A percentile compares a stretch with the other conserved stretches of the same genome.
Conservation (phyloP, 805 yeast genomes). For the Wickerhamiella shivajii region DNA sequence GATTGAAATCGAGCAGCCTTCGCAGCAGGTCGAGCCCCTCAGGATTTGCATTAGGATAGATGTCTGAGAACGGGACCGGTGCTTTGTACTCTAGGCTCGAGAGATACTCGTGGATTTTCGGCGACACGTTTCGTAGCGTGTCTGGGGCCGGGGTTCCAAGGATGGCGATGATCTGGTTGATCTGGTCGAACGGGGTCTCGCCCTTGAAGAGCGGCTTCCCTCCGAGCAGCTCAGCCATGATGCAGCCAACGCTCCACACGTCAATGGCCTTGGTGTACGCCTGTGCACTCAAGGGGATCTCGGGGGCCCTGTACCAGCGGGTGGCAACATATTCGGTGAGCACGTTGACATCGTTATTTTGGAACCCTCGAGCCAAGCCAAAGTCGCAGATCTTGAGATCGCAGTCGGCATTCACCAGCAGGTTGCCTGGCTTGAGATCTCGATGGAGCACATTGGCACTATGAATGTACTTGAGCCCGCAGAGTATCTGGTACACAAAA, state of each 20-base stretch:
- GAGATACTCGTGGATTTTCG: slow-evolving; percentile 80
- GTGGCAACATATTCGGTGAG: slow-evolving; percentile 98
- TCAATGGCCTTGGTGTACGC: slow-evolving; percentile 91
- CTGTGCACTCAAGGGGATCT: slow-evolving; percentile 87
- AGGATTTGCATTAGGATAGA: slow-evolving; percentile 43
- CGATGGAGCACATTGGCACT: slow-evolving; percentile 90
- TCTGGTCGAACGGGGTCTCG: slow-evolving; percentile 81
- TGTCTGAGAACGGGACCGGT: slow-evolving; percentile 39
- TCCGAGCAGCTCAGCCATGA: slow-evolving; percentile 74
- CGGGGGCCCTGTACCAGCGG: slow-evolving; percentile 96
- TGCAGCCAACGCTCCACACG: slow-evolving; percentile 95
- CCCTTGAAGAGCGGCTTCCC: slow-evolving; percentile 91
- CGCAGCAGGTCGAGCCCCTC: slow-evolving; percentile 52
- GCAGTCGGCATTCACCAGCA: slow-evolving; percentile 79
- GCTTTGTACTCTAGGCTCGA: slow-evolving; percentile 59
- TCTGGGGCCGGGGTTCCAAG: slow-evolving; percentile 80
- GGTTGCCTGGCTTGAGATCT: slow-evolving; percentile 80
- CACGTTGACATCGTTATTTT: slow-evolving; percentile 30
- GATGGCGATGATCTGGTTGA: slow-evolving; percentile 68
- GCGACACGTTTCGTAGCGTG: slow-evolving; percentile 48
- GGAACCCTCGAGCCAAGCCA: slow-evolving; percentile 60
- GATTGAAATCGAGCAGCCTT: slow-evolving; percentile 69
- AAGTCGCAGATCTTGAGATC: slow-evolving; percentile 90
- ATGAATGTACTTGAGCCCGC: slow-evolving; percentile 84
- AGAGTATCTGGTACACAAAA: slow-evolving; percentile 76